A percentile compares a stretch with the other conserved stretches of the same genome.
phyloP scores from a whole-genome alignment of 208 protist genomes.

The Cochliopodium minus region DNA sequence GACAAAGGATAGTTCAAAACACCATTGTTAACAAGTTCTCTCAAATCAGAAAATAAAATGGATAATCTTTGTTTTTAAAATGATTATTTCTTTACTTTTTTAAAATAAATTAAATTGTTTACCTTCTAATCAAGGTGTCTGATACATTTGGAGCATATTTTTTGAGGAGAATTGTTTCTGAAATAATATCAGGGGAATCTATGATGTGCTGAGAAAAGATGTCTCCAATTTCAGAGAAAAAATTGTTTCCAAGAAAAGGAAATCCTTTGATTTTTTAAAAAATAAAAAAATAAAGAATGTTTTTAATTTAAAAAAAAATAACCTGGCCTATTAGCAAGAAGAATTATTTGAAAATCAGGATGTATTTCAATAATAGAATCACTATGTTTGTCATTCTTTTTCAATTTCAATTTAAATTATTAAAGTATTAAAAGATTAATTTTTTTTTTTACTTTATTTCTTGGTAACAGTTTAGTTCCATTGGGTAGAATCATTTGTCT shows the following conservation, averaged over 20 bases:
- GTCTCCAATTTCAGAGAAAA: constrained; percentile 68
- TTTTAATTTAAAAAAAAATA: neutral
- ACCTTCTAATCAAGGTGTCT: constrained; percentile 31
- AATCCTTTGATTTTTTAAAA: constrained; percentile 57
- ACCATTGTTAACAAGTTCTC: constrained; percentile 51
- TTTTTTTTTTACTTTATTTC: too few relatives aligned
- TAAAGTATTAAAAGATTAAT: too few relatives aligned
- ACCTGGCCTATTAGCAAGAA: too few relatives aligned
- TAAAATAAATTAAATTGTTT: too few relatives aligned
- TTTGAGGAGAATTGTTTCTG: constrained; percentile 51
- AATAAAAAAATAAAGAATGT: neutral
- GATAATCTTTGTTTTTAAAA: too few relatives aligned
- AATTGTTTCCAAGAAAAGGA: constrained; percentile 80
- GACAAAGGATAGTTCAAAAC: constrained; percentile 63
- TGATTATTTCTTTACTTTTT: too few relatives aligned
- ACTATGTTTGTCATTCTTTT: too few relatives aligned
- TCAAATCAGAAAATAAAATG: constrained; percentile 47
- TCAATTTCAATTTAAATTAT: too few relatives aligned
- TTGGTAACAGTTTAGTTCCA: constrained; percentile 48
- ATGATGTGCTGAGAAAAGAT: constrained; percentile 69
- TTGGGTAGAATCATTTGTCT: constrained; percentile 55
- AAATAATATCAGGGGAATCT: constrained; percentile 56
- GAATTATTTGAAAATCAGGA: too few relatives aligned
- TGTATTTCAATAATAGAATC: too few relatives aligned
- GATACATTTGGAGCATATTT: constrained; percentile 49